These are phyloP conservation scores for Mycena rosella DNA, from an alignment of 768 basidiomycete genomes.

Conservation along the genomic window DNA sequence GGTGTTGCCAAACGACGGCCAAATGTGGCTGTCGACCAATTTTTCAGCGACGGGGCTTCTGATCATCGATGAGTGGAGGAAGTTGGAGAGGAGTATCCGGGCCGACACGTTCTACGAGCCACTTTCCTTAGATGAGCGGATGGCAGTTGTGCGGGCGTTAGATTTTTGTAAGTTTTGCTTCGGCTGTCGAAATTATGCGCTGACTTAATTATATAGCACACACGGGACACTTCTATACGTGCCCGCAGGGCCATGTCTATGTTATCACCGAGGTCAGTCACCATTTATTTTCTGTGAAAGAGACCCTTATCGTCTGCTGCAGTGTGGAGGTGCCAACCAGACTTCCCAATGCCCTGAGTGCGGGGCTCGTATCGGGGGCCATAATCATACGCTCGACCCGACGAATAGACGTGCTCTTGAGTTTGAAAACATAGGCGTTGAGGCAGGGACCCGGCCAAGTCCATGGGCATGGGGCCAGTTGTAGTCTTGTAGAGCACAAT, in stretches of 20 bases:
- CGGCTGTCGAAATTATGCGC: not conserved
- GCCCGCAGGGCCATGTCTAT: slow-evolving; percentile 72
- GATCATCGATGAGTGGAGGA: slow-evolving; percentile 63
- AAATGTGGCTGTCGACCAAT: slow-evolving; percentile 58
- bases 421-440: slow-evolving; percentile 58
- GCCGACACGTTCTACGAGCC: slow-evolving; percentile 62
- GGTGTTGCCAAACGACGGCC: slow-evolving; percentile 42
- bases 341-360: slow-evolving; percentile 68
- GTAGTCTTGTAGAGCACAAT: not conserved
- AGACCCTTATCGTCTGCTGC: slow-evolving; percentile 1
- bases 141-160: slow-evolving; percentile 63
- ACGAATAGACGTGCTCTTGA: slow-evolving; percentile 62
- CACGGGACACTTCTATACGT: slow-evolving; percentile 63
- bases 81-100: slow-evolving; percentile 54
- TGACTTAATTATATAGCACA: slow-evolving; percentile 42
- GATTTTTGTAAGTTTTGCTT: slow-evolving; percentile 55
- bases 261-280: slow-evolving; percentile 68
- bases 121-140: slow-evolving; percentile 66
- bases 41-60: slow-evolving; percentile 52
- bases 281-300: not conserved
- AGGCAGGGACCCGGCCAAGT: slow-evolving; percentile 42
- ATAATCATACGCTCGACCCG: slow-evolving; percentile 51
- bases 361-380: slow-evolving; percentile 65
- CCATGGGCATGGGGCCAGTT: slow-evolving; percentile 48
- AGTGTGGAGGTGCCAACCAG: slow-evolving; percentile 74